A percentile compares a stretch with the other conserved stretches of the same genome.
Conservation (phyloP, 1,284 basidiomycete species). For the Ganoderma meredithae region DNA sequence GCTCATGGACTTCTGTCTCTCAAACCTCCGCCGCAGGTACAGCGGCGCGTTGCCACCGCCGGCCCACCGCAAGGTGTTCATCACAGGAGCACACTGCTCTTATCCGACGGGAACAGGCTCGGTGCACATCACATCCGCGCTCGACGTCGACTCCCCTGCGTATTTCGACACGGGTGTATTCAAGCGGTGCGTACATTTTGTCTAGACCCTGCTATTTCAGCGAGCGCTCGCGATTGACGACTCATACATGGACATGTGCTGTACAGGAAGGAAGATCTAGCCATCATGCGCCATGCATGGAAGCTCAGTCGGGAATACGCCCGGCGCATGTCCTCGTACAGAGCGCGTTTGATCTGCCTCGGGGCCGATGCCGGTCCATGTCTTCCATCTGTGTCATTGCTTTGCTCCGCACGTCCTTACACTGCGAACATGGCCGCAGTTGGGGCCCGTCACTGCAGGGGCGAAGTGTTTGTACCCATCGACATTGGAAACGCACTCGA, state of each 20-base stretch:
- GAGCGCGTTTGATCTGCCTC: too few species aligned
- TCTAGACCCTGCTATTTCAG: neutral
- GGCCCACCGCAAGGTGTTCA: conserved; percentile 8
- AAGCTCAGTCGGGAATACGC: too few species aligned
- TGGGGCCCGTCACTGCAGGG: too few species aligned
- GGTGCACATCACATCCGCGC: conserved; percentile 49
- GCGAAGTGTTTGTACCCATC: too few species aligned
- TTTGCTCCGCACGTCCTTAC: too few species aligned
- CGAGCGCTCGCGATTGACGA: neutral
- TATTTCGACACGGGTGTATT: conserved; percentile 45
- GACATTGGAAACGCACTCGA: too few species aligned
- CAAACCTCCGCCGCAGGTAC: neutral
- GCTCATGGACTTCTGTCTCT: neutral
- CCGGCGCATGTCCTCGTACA: too few species aligned
- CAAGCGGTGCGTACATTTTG: conserved; percentile 4
- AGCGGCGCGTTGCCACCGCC: conserved; percentile 5
- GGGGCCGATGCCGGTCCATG: too few species aligned
- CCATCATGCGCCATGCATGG: conserved; percentile 59
- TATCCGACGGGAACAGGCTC: conserved; percentile 51
- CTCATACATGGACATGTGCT: neutral
- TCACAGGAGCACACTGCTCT: conserved; percentile 16
- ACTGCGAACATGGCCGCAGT: too few species aligned
- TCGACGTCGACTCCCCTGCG: conserved; percentile 43
- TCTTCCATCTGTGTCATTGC: too few species aligned
- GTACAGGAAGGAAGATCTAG: conserved; percentile 52